Conservation (phyloP, 768 basidiomycete genomes). For the Podaxis sp. region DNA sequence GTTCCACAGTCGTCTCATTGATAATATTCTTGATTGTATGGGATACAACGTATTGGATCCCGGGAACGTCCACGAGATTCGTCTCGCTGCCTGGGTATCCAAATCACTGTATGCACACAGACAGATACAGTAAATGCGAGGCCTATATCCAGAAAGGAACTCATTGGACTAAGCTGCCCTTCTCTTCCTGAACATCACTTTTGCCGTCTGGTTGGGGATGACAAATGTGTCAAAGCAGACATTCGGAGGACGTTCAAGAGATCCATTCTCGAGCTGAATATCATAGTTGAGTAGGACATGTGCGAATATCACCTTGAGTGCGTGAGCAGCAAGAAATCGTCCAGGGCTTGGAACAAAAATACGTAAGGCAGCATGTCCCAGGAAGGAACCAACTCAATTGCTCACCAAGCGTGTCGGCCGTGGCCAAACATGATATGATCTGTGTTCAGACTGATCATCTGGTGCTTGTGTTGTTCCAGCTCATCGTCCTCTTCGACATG, state of each 20-base stretch:
- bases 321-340: conserved; percentile 39
- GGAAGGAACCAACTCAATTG: neutral
- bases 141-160: too few species aligned
- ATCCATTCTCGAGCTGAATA: conserved; percentile 23
- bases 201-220: conserved; percentile 2
- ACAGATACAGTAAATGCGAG: too few species aligned
- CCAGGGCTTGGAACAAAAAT: conserved; percentile 31
- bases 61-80: too few species aligned
- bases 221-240: neutral
- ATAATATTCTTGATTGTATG: too few species aligned
- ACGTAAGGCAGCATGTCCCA: neutral
- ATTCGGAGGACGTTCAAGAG: conserved; percentile 1
- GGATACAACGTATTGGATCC: too few species aligned
- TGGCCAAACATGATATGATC: conserved; percentile 41
- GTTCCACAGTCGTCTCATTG: too few species aligned
- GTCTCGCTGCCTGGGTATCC: too few species aligned
- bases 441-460: conserved; percentile 29
- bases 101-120: too few species aligned
- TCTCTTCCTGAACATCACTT: conserved; percentile 7
- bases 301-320: conserved; percentile 38
- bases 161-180: too few species aligned
- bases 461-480: conserved; percentile 27
- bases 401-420: conserved; percentile 33
- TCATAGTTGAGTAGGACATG: conserved; percentile 40
- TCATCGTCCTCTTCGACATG: conserved; percentile 19